Evolutionary conservation across 1,284 basidiomycete species (phyloP).

Genomic region (Grifola frondosa): DNA sequence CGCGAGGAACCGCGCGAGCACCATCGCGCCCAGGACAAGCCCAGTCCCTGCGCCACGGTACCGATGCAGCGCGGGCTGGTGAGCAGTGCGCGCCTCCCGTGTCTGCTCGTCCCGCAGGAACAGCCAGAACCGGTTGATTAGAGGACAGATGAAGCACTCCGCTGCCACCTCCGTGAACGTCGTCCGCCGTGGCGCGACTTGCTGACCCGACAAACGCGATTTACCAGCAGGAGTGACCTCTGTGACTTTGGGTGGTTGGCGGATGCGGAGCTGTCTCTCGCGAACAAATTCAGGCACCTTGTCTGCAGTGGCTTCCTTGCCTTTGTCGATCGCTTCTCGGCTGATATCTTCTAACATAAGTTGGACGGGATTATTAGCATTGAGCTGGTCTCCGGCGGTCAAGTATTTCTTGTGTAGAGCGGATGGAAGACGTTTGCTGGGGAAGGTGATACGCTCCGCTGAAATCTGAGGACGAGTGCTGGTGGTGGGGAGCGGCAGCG

Average conservation of each 20-base stretch:
- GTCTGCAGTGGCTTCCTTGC: slow-evolving; percentile 47
- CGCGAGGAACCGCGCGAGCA: slow-evolving; percentile 73
- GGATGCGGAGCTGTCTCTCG: slow-evolving; percentile 75
- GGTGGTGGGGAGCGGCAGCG: slow-evolving; percentile 53
- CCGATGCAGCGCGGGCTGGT: slow-evolving; percentile 43
- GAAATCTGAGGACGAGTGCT: slow-evolving; percentile 31
- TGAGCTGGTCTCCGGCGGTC: slow-evolving; percentile 34
- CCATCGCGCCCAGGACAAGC: slow-evolving; percentile 74
- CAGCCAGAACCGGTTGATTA: slow-evolving; percentile 90
- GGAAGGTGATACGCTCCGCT: slow-evolving; percentile 54
- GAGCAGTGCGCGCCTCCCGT: slow-evolving; percentile 66
- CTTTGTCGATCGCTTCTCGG: slow-evolving; percentile 54
- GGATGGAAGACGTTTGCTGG: slow-evolving; percentile 77
- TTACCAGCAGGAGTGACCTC: slow-evolving; percentile 35
- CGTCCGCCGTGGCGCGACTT: slow-evolving; percentile 24
- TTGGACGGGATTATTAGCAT: slow-evolving; percentile 40
- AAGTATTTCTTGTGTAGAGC: slow-evolving; percentile 70
- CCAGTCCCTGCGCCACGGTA: slow-evolving; percentile 78
- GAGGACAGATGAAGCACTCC: slow-evolving; percentile 83
- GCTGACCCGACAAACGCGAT: slow-evolving; percentile 17
- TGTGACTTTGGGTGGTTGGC: slow-evolving; percentile 44
- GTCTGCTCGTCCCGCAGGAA: slow-evolving; percentile 81
- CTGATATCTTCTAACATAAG: slow-evolving; percentile 61
- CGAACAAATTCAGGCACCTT: slow-evolving; percentile 63
- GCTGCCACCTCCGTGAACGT: slow-evolving; percentile 79